These are phyloP conservation scores for Neocucurbitaria cava DNA, from an alignment of 2,329 filamentous ascomycete genomes.

Conservation along the genomic window DNA sequence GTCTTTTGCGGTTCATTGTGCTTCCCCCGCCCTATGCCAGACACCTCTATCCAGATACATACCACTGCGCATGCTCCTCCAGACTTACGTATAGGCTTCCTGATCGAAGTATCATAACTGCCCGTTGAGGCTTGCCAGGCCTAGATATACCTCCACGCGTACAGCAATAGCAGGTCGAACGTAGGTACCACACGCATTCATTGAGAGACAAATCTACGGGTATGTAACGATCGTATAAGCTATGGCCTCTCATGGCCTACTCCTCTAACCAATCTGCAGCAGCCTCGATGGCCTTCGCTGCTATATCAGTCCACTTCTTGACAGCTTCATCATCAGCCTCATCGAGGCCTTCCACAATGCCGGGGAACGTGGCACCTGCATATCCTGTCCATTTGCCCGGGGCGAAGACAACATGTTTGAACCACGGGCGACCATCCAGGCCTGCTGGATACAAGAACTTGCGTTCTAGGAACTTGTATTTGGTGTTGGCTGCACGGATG, in stretches of 20 bases:
- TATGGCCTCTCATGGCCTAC: not conserved
- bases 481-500: constrained; percentile 73
- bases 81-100: not conserved
- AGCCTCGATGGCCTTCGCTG: constrained; percentile 42
- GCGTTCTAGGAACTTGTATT: constrained; percentile 85
- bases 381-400: constrained; percentile 93
- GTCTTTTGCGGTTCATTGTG: too few relatives aligned
- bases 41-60: not conserved
- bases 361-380: constrained; percentile 73
- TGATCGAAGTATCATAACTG: not conserved
- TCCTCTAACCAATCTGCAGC: constrained; percentile 46
- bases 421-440: constrained; percentile 82
- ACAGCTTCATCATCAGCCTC: constrained; percentile 50
- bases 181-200: not conserved
- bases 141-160: not conserved
- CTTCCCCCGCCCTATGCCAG: not conserved
- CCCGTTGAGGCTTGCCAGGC: not conserved
- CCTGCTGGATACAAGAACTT: constrained; percentile 78
- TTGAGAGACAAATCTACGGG: constrained; percentile 3
- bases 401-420: constrained; percentile 94
- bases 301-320: constrained; percentile 53
- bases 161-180: not conserved
- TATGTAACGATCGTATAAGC: constrained; percentile 8
- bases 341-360: constrained; percentile 68
- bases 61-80: not conserved